Evolutionary conservation across 768 basidiomycete species (phyloP).

Genomic region (Mycena alexandri): DNA sequence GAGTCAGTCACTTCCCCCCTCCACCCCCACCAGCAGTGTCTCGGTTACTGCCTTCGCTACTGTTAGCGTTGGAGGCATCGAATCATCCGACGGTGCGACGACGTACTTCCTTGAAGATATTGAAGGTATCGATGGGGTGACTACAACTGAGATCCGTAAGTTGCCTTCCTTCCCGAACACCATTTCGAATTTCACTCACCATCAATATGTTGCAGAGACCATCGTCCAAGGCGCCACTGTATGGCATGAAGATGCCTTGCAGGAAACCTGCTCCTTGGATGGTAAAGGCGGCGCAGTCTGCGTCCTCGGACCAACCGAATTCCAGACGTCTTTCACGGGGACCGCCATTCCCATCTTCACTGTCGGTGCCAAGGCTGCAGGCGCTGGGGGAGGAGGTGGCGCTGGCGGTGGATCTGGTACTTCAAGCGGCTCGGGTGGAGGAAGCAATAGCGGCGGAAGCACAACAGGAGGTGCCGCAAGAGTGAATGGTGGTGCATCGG

Average conservation of each 20-base stretch:
- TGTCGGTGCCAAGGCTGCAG: conserved; percentile 17
- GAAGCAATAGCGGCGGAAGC: neutral
- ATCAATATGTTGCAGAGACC: conserved; percentile 13
- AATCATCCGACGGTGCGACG: conserved; percentile 20
- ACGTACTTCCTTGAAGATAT: conserved; percentile 19
- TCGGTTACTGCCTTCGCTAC: conserved; percentile 18
- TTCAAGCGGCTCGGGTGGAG: conserved; percentile 1
- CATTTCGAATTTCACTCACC: neutral
- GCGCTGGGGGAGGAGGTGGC: conserved; percentile 1
- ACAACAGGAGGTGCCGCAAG: conserved; percentile 11
- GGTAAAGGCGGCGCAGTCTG: conserved; percentile 28
- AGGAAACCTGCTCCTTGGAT: conserved; percentile 31
- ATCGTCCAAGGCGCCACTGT: conserved; percentile 30
- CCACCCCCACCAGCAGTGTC: conserved; percentile 2
- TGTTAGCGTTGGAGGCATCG: conserved; percentile 26
- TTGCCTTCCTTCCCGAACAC: neutral
- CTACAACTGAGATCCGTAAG: conserved; percentile 5
- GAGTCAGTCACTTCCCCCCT: conserved; percentile 6
- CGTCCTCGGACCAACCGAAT: neutral
- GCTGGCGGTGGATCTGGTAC: neutral
- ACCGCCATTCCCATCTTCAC: conserved; percentile 23
- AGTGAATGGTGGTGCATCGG: conserved; percentile 17
- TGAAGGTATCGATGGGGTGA: conserved; percentile 17
- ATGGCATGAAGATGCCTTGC: conserved; percentile 14
- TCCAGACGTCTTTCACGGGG: conserved; percentile 22